These are phyloP conservation scores for Saussurea involucrata DNA, from an alignment of 129 eudicot genomes.

Conservation along the genomic window DNA sequence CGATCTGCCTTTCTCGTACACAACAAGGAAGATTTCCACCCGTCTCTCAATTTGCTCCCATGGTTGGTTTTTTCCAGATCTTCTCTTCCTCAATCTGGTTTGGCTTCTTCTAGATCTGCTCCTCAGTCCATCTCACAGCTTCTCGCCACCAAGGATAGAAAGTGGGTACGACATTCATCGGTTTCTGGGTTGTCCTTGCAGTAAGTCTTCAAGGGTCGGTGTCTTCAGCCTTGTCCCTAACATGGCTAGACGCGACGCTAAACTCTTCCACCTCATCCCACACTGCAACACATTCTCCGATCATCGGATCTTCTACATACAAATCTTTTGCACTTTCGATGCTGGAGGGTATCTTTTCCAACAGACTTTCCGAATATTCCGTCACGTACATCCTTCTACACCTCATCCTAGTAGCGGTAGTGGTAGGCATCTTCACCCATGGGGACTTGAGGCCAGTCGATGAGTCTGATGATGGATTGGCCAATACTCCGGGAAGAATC, in stretches of 20 bases:
- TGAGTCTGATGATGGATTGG: conserved; percentile 39
- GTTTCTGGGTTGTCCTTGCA: conserved; percentile 90
- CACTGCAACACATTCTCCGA: conserved; percentile 89
- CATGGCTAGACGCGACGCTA: conserved; percentile 90
- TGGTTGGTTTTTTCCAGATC: too few species aligned
- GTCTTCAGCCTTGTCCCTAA: conserved; percentile 61
- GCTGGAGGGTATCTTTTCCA: conserved; percentile 75
- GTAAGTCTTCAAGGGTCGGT: conserved; percentile 65
- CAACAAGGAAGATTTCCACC: too few species aligned
- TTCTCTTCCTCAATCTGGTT: too few species aligned
- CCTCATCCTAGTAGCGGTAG: conserved; percentile 3
- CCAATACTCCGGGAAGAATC: conserved; percentile 39
- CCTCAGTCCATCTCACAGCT: too few species aligned
- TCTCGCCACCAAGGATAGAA: too few species aligned
- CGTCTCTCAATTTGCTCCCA: too few species aligned
- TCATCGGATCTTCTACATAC: conserved; percentile 60
- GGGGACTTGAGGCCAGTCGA: conserved; percentile 25
- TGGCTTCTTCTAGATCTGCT: too few species aligned
- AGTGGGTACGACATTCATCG: conserved; percentile 89
- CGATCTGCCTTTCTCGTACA: too few species aligned
- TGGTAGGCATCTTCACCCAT: conserved; percentile 31
- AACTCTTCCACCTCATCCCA: conserved; percentile 99
- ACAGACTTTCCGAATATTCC: conserved; percentile 56
- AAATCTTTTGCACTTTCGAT: conserved; percentile 62
- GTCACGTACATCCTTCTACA: conserved; percentile 34